These are phyloP conservation scores for Bondarzewia mesenterica DNA, from an alignment of 1,284 basidiomycete species.

Conservation along the genomic window DNA sequence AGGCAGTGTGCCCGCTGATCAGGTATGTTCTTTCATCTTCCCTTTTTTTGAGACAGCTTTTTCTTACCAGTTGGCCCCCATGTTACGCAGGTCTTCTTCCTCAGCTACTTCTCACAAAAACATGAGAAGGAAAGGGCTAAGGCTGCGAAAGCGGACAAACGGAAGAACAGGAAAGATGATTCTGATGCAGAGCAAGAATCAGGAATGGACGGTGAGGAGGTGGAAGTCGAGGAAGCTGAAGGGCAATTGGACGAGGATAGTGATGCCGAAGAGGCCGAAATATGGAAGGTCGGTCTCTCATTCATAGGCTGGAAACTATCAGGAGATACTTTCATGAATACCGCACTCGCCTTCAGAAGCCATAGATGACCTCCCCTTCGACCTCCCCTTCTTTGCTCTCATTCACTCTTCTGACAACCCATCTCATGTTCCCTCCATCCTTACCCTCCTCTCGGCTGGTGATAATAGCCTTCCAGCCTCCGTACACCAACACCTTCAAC, in stretches of 20 bases:
- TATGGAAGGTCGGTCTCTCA: conserved; percentile 97
- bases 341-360: too few species aligned
- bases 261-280: conserved; percentile 56
- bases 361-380: not conserved
- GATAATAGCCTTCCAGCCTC: not conserved
- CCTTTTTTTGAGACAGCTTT: not conserved
- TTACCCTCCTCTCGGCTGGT: not conserved
- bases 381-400: not conserved
- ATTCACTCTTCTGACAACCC: not conserved
- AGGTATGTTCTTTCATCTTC: conserved; percentile 39
- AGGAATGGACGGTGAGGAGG: conserved; percentile 23
- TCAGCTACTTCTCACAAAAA: conserved; percentile 60
- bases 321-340: too few species aligned
- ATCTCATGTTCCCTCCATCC: not conserved
- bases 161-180: conserved; percentile 28
- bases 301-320: too few species aligned
- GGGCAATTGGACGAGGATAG: conserved; percentile 33
- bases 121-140: conserved; percentile 43
- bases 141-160: conserved; percentile 35
- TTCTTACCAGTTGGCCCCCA: not conserved
- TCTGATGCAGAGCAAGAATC: conserved; percentile 18
- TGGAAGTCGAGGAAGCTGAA: conserved; percentile 16
- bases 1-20: conserved; percentile 81
- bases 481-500: not conserved
- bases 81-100: conserved; percentile 55